Conservation (phyloP, 331 rosid species). For the Dryas integrifolia region DNA sequence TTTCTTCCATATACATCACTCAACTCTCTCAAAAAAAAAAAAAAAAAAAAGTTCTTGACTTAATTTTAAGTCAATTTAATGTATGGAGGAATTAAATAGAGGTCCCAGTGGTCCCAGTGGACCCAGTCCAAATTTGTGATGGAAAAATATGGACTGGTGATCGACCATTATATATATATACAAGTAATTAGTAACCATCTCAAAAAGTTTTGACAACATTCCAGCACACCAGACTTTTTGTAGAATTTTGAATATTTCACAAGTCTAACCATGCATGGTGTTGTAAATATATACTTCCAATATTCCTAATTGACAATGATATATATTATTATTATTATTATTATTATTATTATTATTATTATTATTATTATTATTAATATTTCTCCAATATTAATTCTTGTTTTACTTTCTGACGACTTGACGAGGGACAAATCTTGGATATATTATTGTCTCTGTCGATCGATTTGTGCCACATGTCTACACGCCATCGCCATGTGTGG, state of each 20-base stretch:
- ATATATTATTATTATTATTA: too few relatives aligned
- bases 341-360: too few relatives aligned
- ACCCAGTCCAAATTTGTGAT: background rate
- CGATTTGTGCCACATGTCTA: too few relatives aligned
- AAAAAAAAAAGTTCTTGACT: background rate
- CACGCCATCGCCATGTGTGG: too few relatives aligned
- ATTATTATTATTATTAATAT: background rate
- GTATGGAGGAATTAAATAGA: background rate
- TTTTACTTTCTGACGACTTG: background rate
- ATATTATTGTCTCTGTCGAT: background rate
- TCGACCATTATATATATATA: too few relatives aligned
- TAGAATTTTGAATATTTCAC: background rate
- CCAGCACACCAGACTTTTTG: background rate
- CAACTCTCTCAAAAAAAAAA: too few relatives aligned
- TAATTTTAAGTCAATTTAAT: background rate
- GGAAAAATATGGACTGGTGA: too few relatives aligned
- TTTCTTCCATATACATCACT: slow-evolving; percentile 2
- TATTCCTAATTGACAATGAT: too few relatives aligned
- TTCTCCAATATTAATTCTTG: background rate
- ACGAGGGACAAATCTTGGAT: slow-evolving; percentile 9
- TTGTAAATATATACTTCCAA: too few relatives aligned
- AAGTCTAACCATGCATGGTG: background rate
- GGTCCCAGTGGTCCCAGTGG: background rate
- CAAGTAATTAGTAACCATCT: too few relatives aligned
- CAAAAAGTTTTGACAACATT: background rate